Base-by-base conservation (phyloP, 1,284 basidiomycete genomes). In the Apiotrichum porosum region DNA sequence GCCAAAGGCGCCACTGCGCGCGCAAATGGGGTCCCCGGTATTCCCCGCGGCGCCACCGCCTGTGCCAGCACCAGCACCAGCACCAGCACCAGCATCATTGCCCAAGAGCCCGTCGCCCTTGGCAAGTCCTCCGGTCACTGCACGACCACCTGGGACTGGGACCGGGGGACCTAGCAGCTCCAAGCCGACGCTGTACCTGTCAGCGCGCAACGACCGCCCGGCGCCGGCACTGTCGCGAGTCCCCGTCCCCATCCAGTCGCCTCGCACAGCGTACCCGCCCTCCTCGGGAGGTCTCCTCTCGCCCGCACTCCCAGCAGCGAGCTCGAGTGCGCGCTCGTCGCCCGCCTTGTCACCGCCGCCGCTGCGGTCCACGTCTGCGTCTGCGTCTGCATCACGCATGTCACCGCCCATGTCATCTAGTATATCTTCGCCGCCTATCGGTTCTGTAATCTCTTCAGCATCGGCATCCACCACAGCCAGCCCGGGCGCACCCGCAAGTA, bases 171-270 rank as follows among this genome's bases (percentile, higher is more conserved):
- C n/a, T n/a, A n/a, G n/a, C n/a, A n/a, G n/a, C n/a, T n/a, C n/a
- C n/a, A n/a, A 12, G 26, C 26, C 26, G 8, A 28, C 26, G 26
- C 26, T 28, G 26, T 28, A 28, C 26, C 48, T 58, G 19, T 60
- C 62, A n/a, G 37, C 37, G 13, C 35, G 49, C 6, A 35, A 43
- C 32, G 56, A 56, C 35, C 42, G 42, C 3, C 62, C 60, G 12
- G 28, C 51, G 1, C 19, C 51, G 9, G 39, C 49, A 0, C 38
- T 59, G 3, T 44, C 62, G 2, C 51, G 58, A 26, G 8, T 17
- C 44, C 26, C 26, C 26, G 26, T 12, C 8, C 26, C n/a, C 37
- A 39, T 28, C 24, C 21, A 12, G 38, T 28, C 9, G 6, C 38
- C 5, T 28, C 38, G 23, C 22, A 6, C 2, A 23, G 6, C 24